Conservation (phyloP, 495 filamentous ascomycete species). For the Astrothelium macrocarpum region DNA sequence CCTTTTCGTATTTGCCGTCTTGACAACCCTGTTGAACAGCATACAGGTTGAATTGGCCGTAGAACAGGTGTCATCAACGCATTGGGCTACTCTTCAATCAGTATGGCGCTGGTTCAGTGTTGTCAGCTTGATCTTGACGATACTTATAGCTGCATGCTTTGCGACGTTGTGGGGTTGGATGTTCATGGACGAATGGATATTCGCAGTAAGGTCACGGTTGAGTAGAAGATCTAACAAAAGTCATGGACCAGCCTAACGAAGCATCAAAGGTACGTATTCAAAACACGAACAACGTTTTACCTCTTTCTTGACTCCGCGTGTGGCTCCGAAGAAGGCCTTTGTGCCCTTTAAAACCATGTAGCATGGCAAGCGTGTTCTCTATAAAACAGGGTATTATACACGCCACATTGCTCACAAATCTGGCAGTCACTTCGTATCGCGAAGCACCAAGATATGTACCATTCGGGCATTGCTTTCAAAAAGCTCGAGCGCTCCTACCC, state of each 20-base stretch:
- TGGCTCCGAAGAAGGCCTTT: no score
- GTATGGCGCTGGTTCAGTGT: slow-evolving; percentile 2
- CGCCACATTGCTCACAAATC: no score
- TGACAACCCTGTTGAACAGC: slow-evolving; percentile 25
- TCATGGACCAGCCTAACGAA: neutral
- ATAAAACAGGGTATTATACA: no score
- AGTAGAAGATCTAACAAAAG: neutral
- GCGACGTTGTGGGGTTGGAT: neutral
- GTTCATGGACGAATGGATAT: neutral
- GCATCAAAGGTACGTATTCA: neutral
- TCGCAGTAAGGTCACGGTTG: neutral
- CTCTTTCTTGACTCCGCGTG: no score
- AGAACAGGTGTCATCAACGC: slow-evolving; percentile 6
- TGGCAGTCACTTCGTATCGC: no score
- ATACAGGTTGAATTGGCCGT: slow-evolving; percentile 28
- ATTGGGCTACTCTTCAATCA: neutral
- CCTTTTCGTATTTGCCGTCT: slow-evolving; percentile 28
- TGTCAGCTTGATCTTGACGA: neutral
- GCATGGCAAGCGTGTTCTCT: no score
- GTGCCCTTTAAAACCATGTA: no score
- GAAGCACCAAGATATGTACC: no score
- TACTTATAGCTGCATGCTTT: neutral
- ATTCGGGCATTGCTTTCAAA: no score
- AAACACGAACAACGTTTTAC: no score
- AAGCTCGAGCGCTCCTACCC: no score